These are phyloP conservation scores for Jacaranda mimosifolia DNA, from an alignment of 257 asterid species.

Conservation along the genomic window DNA sequence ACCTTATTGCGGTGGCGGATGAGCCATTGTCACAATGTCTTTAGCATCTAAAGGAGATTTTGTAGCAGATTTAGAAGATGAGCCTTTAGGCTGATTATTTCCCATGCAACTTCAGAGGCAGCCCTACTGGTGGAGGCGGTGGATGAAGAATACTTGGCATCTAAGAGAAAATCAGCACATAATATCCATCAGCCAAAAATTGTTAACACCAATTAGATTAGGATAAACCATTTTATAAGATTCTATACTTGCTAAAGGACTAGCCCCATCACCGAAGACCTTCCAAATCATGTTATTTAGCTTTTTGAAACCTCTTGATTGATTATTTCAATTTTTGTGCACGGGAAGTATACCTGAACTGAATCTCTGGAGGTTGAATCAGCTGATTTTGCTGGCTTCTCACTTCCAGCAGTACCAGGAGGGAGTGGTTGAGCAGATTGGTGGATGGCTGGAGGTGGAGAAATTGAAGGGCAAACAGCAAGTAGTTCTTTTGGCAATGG, in stretches of 20 bases:
- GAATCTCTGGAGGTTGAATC: slow-evolving; percentile 45
- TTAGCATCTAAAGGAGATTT: slow-evolving; percentile 47
- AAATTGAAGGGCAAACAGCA: slow-evolving; percentile 45
- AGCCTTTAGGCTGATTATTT: slow-evolving; percentile 51
- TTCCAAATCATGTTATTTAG: background rate
- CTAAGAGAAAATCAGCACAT: slow-evolving; percentile 41
- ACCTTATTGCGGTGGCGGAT: slow-evolving; percentile 72
- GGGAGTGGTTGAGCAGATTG: slow-evolving; percentile 64
- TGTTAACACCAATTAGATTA: background rate
- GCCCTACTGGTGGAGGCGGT: slow-evolving; percentile 69
- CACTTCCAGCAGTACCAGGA: slow-evolving; percentile 58
- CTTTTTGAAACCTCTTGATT: background rate
- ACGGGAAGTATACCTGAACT: slow-evolving; percentile 48
- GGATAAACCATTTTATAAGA: background rate
- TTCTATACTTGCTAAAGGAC: background rate
- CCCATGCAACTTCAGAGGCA: slow-evolving; percentile 39
- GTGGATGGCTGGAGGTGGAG: slow-evolving; percentile 55
- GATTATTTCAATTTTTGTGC: background rate
- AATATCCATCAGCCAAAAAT: slow-evolving; percentile 20
- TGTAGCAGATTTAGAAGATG: slow-evolving; percentile 52
- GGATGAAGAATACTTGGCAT: slow-evolving; percentile 55
- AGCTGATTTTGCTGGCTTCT: slow-evolving; percentile 46
- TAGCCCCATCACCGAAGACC: background rate
- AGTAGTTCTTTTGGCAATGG: slow-evolving; percentile 69
- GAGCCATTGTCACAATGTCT: slow-evolving; percentile 52